A percentile compares a stretch with the other conserved stretches of the same genome.
Conservation (phyloP, 495 filamentous ascomycete genomes). For the Cercophora scortea region DNA sequence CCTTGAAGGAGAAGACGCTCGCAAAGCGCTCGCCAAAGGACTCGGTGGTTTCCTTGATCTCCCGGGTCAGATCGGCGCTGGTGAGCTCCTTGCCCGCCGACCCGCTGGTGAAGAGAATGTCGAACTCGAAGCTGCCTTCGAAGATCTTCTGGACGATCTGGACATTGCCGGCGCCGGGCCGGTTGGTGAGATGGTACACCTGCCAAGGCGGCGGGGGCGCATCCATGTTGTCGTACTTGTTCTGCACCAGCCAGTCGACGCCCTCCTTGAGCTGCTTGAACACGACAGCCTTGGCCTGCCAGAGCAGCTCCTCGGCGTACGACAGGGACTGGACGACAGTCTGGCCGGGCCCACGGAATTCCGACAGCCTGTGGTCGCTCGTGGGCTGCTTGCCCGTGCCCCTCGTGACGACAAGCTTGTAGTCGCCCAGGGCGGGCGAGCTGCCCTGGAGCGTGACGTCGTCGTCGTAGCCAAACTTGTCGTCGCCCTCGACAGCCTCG, state of each 20-base stretch:
- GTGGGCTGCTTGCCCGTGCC: conserved; percentile 55
- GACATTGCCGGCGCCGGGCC: conserved; percentile 65
- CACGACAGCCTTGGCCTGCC: conserved; percentile 80
- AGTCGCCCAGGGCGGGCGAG: conserved; percentile 71
- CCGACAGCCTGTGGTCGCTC: conserved; percentile 54
- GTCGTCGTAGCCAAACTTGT: conserved; percentile 53
- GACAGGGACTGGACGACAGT: conserved; percentile 66
- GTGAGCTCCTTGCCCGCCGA: conserved; percentile 51
- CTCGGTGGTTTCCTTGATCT: conserved; percentile 56
- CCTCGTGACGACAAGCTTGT: conserved; percentile 69
- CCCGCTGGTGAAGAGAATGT: conserved; percentile 80
- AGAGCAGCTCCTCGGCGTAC: conserved; percentile 61
- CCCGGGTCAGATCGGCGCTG: conserved; percentile 60
- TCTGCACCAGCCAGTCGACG: conserved; percentile 57
- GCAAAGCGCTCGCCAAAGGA: conserved; percentile 69
- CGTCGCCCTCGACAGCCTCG: conserved; percentile 44
- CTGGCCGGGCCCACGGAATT: conserved; percentile 58
- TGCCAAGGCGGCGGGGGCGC: conserved; percentile 82
- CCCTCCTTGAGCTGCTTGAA: conserved; percentile 71
- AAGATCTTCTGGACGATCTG: conserved; percentile 93
- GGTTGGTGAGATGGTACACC: conserved; percentile 68
- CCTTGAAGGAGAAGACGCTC: conserved; percentile 61
- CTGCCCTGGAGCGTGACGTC: conserved; percentile 70
- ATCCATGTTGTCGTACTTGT: conserved; percentile 61
- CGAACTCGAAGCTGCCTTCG: conserved; percentile 87